Conservation (phyloP, 1,284 basidiomycete genomes). For the Pulchroboletus neoregius region DNA sequence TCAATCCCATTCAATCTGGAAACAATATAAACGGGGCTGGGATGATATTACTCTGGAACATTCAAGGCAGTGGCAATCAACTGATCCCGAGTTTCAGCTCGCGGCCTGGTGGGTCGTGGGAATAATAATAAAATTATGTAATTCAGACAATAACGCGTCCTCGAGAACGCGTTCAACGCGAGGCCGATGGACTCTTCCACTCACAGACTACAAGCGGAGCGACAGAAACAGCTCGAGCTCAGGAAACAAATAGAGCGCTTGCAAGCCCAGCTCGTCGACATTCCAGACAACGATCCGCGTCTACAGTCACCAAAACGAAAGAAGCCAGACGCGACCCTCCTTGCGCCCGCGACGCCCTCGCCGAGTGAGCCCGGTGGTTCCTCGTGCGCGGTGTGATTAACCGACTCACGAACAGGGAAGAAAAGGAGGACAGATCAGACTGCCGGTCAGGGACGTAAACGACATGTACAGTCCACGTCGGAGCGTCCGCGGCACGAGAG, state of each 20-base stretch:
- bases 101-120: constrained; percentile 14
- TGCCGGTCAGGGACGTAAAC: constrained; percentile 20
- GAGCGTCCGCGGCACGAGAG: constrained; percentile 15
- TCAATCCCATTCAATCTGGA: background rate
- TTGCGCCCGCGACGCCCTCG: constrained; percentile 67
- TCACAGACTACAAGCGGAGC: constrained; percentile 27
- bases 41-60: constrained; percentile 10
- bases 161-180: constrained; percentile 17
- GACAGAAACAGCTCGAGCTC: constrained; percentile 36
- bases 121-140: constrained; percentile 25
- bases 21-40: constrained; percentile 10
- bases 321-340: constrained; percentile 37
- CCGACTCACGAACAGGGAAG: constrained; percentile 41
- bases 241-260: constrained; percentile 41
- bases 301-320: constrained; percentile 49
- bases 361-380: constrained; percentile 48
- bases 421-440: constrained; percentile 36
- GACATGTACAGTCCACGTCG: constrained; percentile 9
- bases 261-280: constrained; percentile 40
- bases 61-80: constrained; percentile 11
- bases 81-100: constrained; percentile 10
- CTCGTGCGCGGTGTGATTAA: constrained; percentile 12
- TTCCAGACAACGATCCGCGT: constrained; percentile 26
- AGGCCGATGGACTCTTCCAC: constrained; percentile 37
- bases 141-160: constrained; percentile 22